Base-by-base conservation (phyloP, 2,329 filamentous ascomycete species). In the Penicillium sp. region DNA sequence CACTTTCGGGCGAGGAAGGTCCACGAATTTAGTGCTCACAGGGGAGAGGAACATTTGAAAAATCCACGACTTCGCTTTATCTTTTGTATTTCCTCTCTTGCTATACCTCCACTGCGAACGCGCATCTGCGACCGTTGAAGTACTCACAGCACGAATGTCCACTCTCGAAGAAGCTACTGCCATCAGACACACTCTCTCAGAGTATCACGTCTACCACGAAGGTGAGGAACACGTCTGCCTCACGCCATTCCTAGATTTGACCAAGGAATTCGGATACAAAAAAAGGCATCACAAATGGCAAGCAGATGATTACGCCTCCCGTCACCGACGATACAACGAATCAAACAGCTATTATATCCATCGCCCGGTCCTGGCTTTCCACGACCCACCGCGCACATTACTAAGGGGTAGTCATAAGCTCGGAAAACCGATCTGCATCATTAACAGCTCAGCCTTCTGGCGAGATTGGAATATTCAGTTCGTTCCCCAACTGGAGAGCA, bases 271-370 rank as follows among this genome's bases (percentile, higher is more conserved):
- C 8, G 49, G 50, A 19, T 52, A 49, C 37, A 58, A 44, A 37
- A 44, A 51, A 35, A 50, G 11, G 27, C 33, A 16, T 11, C 48
- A 42, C 21, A 48, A 21, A 39, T 14, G 42, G 14, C 16, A 54
- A 21, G 43, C 60, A 8, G 45, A 37, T 26, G 49, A 44, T 4
- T 37, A 48, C 29, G 31, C 49, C 19, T 26, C 10, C 19, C 4
- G 19, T 11, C 35, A 56, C 14, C 26, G 24, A 19, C 35, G 37
- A 48, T 42, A 14, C 21, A 35, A 53, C 16, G 42, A 58, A 26
- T 33, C 52, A 1, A 54, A 56, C 46, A 51, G 54, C 49, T 65
- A 56, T 47, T 62, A 56, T n/a, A 29, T 62, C 4, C 61, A 63
- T 37, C 39, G 46, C 2, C 59, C 59, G 1, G 42, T 21, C 14